phyloP scores from a whole-genome alignment of 2,329 filamentous ascomycete species.

The Trichoderma afroharzianum region DNA sequence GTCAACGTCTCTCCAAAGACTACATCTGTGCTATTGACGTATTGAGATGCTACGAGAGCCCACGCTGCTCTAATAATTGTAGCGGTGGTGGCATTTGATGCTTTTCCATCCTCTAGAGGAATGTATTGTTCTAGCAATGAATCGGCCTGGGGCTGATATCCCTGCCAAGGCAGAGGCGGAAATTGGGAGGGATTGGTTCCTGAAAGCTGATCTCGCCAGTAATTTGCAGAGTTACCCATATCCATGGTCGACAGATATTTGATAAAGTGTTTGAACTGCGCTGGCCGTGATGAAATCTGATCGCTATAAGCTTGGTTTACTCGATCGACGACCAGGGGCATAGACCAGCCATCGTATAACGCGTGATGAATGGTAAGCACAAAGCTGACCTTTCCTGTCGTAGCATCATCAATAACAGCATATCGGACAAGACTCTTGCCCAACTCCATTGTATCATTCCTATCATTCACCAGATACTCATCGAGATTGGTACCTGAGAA shows the following conservation, averaged over 20 bases:
- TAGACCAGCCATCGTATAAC: constrained; percentile 55
- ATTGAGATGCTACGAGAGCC: constrained; percentile 52
- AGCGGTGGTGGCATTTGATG: constrained; percentile 47
- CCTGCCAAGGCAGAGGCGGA: constrained; percentile 43
- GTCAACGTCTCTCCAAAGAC: constrained; percentile 59
- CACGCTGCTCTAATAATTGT: constrained; percentile 58
- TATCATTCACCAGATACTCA: constrained; percentile 40
- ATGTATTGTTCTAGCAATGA: constrained; percentile 53
- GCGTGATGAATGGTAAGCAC: constrained; percentile 55
- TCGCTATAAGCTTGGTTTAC: constrained; percentile 44
- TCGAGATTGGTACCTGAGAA: constrained; percentile 34
- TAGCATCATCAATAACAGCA: constrained; percentile 36
- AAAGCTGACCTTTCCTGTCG: constrained; percentile 38
- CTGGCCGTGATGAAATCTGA: constrained; percentile 30
- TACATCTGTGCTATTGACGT: constrained; percentile 50
- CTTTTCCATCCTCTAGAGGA: constrained; percentile 31
- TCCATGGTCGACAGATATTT: constrained; percentile 42
- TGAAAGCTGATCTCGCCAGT: constrained; percentile 45
- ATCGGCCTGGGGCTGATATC: constrained; percentile 49
- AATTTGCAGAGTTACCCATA: constrained; percentile 38
- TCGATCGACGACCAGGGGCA: constrained; percentile 47
- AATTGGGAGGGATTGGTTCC: constrained; percentile 47
- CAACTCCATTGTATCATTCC: constrained; percentile 40
- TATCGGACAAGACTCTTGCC: constrained; percentile 46
- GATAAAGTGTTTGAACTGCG: constrained; percentile 49